These are phyloP conservation scores for Yarrowia bubula DNA, from an alignment of 805 yeast genomes.

Conservation along the genomic window DNA sequence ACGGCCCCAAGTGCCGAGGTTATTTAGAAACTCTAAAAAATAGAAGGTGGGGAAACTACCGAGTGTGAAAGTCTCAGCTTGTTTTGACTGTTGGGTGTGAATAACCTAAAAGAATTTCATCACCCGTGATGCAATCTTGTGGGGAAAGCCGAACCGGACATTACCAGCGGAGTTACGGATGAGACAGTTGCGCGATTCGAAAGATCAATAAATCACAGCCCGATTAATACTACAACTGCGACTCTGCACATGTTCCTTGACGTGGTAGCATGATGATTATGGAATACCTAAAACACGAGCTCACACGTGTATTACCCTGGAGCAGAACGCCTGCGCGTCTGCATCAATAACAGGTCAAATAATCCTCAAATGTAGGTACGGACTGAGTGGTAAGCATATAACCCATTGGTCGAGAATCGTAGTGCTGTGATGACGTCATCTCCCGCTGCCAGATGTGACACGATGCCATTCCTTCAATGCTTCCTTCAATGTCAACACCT, in stretches of 20 bases:
- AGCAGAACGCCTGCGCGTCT: slow-evolving; percentile 1
- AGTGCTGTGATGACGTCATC: not conserved
- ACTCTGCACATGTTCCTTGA: not conserved
- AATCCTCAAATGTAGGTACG: not conserved
- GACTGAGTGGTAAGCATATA: not conserved
- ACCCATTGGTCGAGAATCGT: no score
- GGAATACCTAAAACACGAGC: not conserved
- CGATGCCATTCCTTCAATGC: not conserved
- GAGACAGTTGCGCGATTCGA: no score
- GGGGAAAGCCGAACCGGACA: slow-evolving; percentile 1
- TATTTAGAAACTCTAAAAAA: slow-evolving; percentile 1
- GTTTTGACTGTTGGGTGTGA: not conserved
- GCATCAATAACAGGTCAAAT: not conserved
- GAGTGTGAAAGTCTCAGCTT: slow-evolving; percentile 22
- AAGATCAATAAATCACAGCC: no score
- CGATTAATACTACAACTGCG: not conserved
- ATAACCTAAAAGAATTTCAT: not conserved
- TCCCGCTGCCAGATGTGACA: not conserved
- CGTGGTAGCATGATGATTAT: not conserved
- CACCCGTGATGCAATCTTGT: not conserved
- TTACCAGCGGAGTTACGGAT: not conserved
- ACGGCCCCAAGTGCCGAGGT: slow-evolving; percentile 26
- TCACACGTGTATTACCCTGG: slow-evolving; percentile 21
- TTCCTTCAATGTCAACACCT: not conserved
- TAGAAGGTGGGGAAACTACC: slow-evolving; percentile 25